A percentile compares a stretch with the other conserved stretches of the same genome.
Evolutionary conservation across 768 basidiomycete species (phyloP).

Genomic region (Podaxis sp.): DNA sequence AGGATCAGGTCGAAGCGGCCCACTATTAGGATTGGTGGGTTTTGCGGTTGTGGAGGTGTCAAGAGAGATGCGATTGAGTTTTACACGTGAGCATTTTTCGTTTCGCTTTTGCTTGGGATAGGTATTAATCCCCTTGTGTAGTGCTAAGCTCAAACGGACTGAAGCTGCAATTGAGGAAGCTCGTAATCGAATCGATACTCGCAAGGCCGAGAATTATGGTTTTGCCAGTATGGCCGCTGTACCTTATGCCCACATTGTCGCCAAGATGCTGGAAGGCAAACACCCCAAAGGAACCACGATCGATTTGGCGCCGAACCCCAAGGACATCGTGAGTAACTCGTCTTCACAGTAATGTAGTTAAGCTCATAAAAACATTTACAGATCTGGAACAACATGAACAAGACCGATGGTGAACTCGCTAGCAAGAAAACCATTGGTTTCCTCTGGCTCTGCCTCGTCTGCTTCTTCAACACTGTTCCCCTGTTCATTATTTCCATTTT

Average conservation of each 20-base stretch:
- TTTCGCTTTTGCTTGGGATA: not conserved
- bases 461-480: constrained; percentile 95
- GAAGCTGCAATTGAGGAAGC: constrained; percentile 75
- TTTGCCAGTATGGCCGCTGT: constrained; percentile 91
- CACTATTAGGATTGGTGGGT: constrained; percentile 74
- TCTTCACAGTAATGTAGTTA: not conserved
- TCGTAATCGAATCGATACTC: constrained; percentile 68
- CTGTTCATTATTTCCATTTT: constrained; percentile 86
- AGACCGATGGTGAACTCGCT: constrained; percentile 61
- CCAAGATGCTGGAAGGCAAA: constrained; percentile 66
- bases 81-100: constrained; percentile 66
- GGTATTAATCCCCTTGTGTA: constrained; percentile 23
- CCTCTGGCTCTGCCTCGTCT: constrained; percentile 71
- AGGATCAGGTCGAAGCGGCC: constrained; percentile 80
- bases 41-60: constrained; percentile 77
- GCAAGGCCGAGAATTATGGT: constrained; percentile 86
- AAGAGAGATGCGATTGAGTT: constrained; percentile 93
- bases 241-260: constrained; percentile 86
- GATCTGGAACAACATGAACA: constrained; percentile 92
- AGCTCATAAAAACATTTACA: constrained; percentile 23
- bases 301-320: constrained; percentile 81
- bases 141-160: constrained; percentile 58
- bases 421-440: constrained; percentile 78
- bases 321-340: constrained; percentile 66
- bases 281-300: constrained; percentile 73